Evolutionary conservation across 306 rosid genomes (phyloP).

Genomic region (Hippophae gyantsensis): DNA sequence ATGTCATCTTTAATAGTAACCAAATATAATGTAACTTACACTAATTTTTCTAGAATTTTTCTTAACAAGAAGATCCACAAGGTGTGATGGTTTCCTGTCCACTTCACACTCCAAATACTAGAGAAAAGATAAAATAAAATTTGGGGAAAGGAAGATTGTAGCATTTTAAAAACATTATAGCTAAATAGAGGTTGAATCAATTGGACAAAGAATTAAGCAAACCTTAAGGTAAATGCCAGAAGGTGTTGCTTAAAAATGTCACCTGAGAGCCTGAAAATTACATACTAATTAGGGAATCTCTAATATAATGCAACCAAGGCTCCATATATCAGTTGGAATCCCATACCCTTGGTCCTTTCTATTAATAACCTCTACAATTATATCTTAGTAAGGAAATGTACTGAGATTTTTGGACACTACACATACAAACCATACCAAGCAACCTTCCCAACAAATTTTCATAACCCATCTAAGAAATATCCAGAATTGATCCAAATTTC

Average conservation of each 20-base stretch:
- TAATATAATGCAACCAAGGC: too few relatives aligned
- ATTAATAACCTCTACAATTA: too few relatives aligned
- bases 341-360: too few relatives aligned
- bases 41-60: constrained; percentile 54
- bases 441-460: too few relatives aligned
- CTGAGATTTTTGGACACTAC: too few relatives aligned
- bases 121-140: constrained; percentile 13
- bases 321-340: too few relatives aligned
- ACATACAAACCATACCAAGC: too few relatives aligned
- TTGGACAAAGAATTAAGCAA: background rate
- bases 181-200: too few relatives aligned
- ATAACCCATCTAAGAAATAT: too few relatives aligned
- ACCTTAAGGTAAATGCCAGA: constrained; percentile 76
- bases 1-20: constrained; percentile 10
- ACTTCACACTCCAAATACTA: constrained; percentile 90
- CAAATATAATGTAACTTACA: constrained; percentile 51
- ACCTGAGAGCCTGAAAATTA: background rate
- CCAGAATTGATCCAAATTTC: too few relatives aligned
- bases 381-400: too few relatives aligned
- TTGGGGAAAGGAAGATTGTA: background rate
- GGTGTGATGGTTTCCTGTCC: constrained; percentile 79
- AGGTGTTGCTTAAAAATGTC: constrained; percentile 33
- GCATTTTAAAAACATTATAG: background rate
- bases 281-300: too few relatives aligned
- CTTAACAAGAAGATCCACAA: constrained; percentile 62